Evolutionary conservation across 176 grass and related monocot species (phyloP).

Genomic region (Tuctoria greenei): DNA sequence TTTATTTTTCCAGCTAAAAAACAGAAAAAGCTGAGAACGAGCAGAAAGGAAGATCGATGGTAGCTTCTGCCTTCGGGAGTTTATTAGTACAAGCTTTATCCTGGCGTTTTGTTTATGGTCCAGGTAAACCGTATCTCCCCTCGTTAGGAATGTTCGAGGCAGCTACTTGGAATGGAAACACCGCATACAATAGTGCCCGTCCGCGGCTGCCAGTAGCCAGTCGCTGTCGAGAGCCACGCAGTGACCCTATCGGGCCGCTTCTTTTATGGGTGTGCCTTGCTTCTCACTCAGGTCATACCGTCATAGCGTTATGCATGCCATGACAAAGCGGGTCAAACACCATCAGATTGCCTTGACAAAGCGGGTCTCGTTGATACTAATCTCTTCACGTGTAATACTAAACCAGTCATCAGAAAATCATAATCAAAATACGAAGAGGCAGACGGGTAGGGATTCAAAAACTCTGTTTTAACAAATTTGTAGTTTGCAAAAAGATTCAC

Average conservation of each 20-base stretch:
- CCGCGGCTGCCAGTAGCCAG: slow-evolving; percentile 9
- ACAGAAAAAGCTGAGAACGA: no score
- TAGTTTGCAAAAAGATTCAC: slow-evolving; percentile 45
- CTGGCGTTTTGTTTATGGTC: not conserved
- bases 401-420: not conserved
- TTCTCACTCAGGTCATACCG: not conserved
- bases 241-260: slow-evolving; percentile 4
- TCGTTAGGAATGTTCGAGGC: slow-evolving; percentile 33
- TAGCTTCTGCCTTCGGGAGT: no score
- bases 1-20: no score
- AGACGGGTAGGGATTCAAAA: not conserved
- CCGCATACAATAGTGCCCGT: not conserved
- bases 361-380: no score
- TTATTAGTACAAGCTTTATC: no score
- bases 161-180: slow-evolving; percentile 21
- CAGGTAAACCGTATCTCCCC: not conserved
- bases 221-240: slow-evolving; percentile 21
- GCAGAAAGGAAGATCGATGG: no score
- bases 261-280: not conserved
- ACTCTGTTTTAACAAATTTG: not conserved
- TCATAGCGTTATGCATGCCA: no score
- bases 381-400: not conserved
- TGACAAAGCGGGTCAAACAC: no score
- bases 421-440: no score
- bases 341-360: slow-evolving; percentile 15